These are phyloP conservation scores for Cyclocybe aegerita DNA, from an alignment of 768 basidiomycete species.

Conservation along the genomic window DNA sequence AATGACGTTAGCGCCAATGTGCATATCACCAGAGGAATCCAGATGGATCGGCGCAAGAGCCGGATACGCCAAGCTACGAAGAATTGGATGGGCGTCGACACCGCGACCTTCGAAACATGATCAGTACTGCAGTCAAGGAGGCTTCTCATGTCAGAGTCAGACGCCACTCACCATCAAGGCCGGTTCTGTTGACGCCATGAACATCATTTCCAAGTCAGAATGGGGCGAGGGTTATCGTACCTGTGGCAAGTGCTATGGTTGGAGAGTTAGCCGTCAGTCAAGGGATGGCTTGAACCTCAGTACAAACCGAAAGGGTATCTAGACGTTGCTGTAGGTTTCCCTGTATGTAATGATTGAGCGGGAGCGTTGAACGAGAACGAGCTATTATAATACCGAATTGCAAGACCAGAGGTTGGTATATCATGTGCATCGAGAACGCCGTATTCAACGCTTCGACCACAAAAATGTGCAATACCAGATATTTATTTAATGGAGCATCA, in stretches of 20 bases:
- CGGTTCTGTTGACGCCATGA: background rate
- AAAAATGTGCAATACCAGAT: background rate
- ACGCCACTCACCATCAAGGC: background rate
- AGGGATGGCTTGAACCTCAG: background rate
- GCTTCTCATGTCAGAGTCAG: background rate
- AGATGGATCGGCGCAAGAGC: background rate
- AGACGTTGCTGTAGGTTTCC: background rate
- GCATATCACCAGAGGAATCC: background rate
- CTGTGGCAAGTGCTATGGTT: background rate
- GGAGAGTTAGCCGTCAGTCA: background rate
- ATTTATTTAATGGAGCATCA: background rate
- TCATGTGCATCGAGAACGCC: background rate
- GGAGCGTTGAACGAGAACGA: background rate
- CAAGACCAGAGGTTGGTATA: background rate
- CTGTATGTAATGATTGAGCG: background rate
- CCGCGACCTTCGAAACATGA: background rate
- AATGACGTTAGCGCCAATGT: background rate
- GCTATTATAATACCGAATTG: background rate
- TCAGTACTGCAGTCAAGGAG: too few species aligned
- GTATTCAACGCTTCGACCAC: background rate
- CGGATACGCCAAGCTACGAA: background rate
- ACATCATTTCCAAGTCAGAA: background rate
- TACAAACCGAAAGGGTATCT: background rate
- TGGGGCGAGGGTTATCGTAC: background rate
- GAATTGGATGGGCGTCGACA: slow-evolving; percentile 3